Evolutionary conservation across 2,329 filamentous ascomycete species (phyloP).

Genomic region (Talaromyces sp.): DNA sequence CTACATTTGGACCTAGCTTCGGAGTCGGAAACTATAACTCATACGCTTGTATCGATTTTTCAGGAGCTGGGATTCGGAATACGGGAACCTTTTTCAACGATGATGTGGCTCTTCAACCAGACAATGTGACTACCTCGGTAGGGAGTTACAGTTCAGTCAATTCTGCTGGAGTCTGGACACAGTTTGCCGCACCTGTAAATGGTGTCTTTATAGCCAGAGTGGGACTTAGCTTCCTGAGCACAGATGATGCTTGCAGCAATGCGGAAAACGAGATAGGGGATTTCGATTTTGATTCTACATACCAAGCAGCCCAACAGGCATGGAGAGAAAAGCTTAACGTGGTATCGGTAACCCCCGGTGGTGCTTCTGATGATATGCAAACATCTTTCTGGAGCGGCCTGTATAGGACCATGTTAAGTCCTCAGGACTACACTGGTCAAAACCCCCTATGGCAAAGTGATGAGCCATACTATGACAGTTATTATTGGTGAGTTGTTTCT

Average conservation of each 20-base stretch:
- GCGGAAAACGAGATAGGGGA: conserved; percentile 63
- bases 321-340: conserved; percentile 60
- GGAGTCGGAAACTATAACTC: conserved; percentile 55
- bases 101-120: conserved; percentile 45
- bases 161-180: conserved; percentile 59
- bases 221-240: conserved; percentile 65
- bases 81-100: conserved; percentile 58
- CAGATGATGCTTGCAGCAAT: conserved; percentile 60
- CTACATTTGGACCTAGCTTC: conserved; percentile 60
- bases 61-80: conserved; percentile 52
- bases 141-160: conserved; percentile 49
- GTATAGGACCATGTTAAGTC: conserved; percentile 68
- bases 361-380: conserved; percentile 51
- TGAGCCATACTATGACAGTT: conserved; percentile 70
- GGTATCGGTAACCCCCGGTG: conserved; percentile 51
- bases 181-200: conserved; percentile 50
- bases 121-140: conserved; percentile 44
- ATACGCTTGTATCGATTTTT: conserved; percentile 65
- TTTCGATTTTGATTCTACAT: conserved; percentile 57
- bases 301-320: conserved; percentile 47
- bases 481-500: conserved; percentile 54
- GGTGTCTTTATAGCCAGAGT: conserved; percentile 57
- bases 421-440: conserved; percentile 69
- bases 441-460: conserved; percentile 62
- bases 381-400: conserved; percentile 66